Evolutionary conservation across 805 yeast species (phyloP), one percentile per base, ranked within the genome.

Genomic region (Saccharomycopsis sp.): DNA sequence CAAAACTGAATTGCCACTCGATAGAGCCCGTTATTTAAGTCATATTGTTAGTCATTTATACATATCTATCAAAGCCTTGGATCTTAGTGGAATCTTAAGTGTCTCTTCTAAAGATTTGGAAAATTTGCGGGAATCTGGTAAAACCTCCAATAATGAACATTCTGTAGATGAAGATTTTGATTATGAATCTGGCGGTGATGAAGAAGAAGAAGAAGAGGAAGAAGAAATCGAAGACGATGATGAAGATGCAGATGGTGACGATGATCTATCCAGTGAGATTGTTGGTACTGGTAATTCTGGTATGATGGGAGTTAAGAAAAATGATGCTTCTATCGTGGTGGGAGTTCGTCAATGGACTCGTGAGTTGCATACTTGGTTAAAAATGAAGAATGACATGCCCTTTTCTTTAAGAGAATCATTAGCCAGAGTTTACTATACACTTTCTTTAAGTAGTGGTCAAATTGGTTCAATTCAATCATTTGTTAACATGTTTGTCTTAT

Each of bases 311-410:
- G 25, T 31, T 12, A 28, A 34, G 10, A 21, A 21, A 76, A 48
- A 68, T 75, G 68, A 71, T 49, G 74, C 85, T 1, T 81, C 92
- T 0, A 74, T 92, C 0, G 79, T 84, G 5, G 76, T 82, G 5
- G 70, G 78, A 34, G 79, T 86, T 5, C 70, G 79, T 39, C 83
- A 80, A 44, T 88, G 96, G 95, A 80, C 96, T 0, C 77, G 80
- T 40, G 96, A 87, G 56, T 66, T 89, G 47, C 70, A 74, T 37
- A 78, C 80, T 31, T 80, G 95, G 72, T 57, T 86, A 40, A 72
- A 72, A 50, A 78, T 81, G 75, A 83, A 84, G 51, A 76, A 81
- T 51, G 81, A 80, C 39, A 68, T 89, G 62, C 96, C 98, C 0
- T 51, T 85, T 10, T 49, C 65, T 1, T 58, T 78, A 35, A 69